Evolutionary conservation across 2,329 filamentous ascomycete genomes (phyloP), one percentile per base, ranked within the genome.

Genomic region (Trichoderma koningiopsis): DNA sequence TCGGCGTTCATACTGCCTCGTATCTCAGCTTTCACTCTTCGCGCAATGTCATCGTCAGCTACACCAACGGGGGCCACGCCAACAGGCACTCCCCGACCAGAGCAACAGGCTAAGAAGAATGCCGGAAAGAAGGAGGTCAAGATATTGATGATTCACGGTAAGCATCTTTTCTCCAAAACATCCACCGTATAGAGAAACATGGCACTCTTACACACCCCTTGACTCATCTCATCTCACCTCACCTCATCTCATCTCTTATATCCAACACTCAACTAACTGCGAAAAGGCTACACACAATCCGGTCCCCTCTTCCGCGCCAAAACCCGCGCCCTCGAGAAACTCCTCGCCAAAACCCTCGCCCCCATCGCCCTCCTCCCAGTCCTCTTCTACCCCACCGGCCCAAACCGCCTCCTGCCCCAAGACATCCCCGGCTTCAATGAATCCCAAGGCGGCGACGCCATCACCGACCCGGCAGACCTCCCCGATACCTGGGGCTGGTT

Each of bases 291-390:
- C 86, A 97, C 95, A 8, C 95, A 98, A 84, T 96, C 92, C 33
- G 94, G 94, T 4, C 81, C 90, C 4, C 84, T 94, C 72, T 97
- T 97, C 87, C 91, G 89, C 78, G 88, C 91, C 79, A 97, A 97
- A 83, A 96, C 93, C 57, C 92, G 93, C 79, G 93, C 93, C 13
- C 84, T 97, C 1, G 89, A 94, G 75, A 97, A 97, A 80, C 84
- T 90, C 66, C 86, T 97, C 69, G 80, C 84, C 71, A 97, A 97
- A 77, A 82, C 88, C 33, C 91, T 97, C 72, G 80, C 86, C 2
- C 86, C 89, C 56, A 81, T 86, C 68, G 82, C 83, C 73, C 78
- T 87, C 74, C 84, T 78, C 66, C 85, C 83, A 72, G 83, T 79
- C 4, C 84, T 93, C 65, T 80, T 88, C 76, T 94, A 92, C 80